Evolutionary conservation across 148 eudicot genomes (phyloP).

Genomic region (Agrostemma githago): DNA sequence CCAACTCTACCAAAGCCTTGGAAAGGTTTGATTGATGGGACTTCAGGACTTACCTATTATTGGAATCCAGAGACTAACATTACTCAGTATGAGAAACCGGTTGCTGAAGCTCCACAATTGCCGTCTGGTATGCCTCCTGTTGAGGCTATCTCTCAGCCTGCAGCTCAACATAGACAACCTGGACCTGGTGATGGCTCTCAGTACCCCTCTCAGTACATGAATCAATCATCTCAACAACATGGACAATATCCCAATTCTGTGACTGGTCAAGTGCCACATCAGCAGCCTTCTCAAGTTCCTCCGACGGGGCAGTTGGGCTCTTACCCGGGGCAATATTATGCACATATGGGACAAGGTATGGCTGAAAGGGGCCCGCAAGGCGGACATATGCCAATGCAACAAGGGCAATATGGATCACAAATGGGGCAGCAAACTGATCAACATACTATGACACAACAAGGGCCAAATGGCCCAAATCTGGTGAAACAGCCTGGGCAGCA

Average conservation of each 20-base stretch:
- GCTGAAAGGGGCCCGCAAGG: slow-evolving; percentile 36
- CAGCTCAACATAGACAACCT: slow-evolving; percentile 35
- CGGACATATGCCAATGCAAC: slow-evolving; percentile 40
- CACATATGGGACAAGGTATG: slow-evolving; percentile 31
- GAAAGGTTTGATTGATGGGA: slow-evolving; percentile 96
- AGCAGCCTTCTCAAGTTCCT: slow-evolving; percentile 27
- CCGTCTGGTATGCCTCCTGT: slow-evolving; percentile 49
- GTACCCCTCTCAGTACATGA: slow-evolving; percentile 35
- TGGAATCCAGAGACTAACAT: slow-evolving; percentile 94
- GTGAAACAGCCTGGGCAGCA: slow-evolving; percentile 29
- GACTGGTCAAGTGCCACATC: slow-evolving; percentile 19
- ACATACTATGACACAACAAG: slow-evolving; percentile 40
- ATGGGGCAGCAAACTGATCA: slow-evolving; percentile 39
- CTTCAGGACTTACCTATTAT: slow-evolving; percentile 62
- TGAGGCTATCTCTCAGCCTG: slow-evolving; percentile 39
- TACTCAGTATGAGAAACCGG: slow-evolving; percentile 91
- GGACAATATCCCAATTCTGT: slow-evolving; percentile 13
- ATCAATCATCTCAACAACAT: slow-evolving; percentile 31
- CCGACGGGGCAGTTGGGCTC: slow-evolving; percentile 48
- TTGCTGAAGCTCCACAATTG: slow-evolving; percentile 40
- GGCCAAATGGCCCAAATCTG: slow-evolving; percentile 40
- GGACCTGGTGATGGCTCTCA: slow-evolving; percentile 34
- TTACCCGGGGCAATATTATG: slow-evolving; percentile 33
- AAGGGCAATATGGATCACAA: slow-evolving; percentile 42
- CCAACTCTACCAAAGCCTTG: slow-evolving; percentile 89